These are phyloP conservation scores for Flaveria linearis DNA, from an alignment of 129 eudicot genomes.

Conservation along the genomic window DNA sequence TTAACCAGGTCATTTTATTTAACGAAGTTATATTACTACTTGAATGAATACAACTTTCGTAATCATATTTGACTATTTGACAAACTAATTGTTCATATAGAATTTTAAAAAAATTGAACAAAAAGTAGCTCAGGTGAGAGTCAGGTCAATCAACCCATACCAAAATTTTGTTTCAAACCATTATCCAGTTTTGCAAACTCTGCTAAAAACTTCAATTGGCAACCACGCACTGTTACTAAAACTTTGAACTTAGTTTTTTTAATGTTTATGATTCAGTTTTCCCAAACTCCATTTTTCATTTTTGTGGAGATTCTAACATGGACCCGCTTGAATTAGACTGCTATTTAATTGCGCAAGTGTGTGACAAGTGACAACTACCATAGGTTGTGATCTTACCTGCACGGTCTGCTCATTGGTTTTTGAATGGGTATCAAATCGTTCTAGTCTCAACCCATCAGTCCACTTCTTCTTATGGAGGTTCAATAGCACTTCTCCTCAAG, in stretches of 20 bases:
- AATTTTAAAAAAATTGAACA: neutral
- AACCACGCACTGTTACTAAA: neutral
- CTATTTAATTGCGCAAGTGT: neutral
- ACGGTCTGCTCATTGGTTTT: conserved; percentile 91
- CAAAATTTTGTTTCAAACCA: neutral
- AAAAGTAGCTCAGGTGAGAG: neutral
- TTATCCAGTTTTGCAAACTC: neutral
- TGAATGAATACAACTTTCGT: neutral
- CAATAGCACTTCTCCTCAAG: conserved; percentile 89
- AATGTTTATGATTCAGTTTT: neutral
- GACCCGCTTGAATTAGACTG: neutral
- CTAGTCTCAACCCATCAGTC: conserved; percentile 94
- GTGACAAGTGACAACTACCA: neutral
- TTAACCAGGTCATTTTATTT: neutral
- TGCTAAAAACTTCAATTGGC: neutral
- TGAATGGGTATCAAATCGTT: conserved; percentile 83
- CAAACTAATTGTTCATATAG: neutral
- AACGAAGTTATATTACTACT: neutral
- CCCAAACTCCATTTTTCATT: neutral
- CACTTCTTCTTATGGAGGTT: conserved; percentile 94
- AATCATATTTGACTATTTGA: neutral
- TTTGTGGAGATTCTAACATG: neutral
- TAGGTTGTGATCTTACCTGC: conserved; percentile 45
- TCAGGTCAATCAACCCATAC: neutral
- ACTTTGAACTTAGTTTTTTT: neutral